Evolutionary conservation across 2,329 filamentous ascomycete genomes (phyloP).

Genomic region (Chaetomium olivaceum): DNA sequence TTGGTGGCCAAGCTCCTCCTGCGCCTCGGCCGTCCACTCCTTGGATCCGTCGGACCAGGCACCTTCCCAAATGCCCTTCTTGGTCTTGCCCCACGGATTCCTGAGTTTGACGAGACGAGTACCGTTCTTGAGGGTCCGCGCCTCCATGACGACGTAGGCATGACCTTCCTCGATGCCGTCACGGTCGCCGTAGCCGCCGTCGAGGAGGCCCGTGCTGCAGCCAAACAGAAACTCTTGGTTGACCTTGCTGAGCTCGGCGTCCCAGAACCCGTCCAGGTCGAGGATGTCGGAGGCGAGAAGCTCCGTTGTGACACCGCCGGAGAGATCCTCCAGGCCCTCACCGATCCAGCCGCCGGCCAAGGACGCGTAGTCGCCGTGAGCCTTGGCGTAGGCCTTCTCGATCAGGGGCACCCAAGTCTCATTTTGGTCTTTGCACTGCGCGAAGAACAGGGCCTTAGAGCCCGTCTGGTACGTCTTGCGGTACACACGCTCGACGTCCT

Average conservation of each 20-base stretch:
- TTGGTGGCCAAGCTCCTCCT: slow-evolving; percentile 68
- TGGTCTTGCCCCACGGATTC: slow-evolving; percentile 79
- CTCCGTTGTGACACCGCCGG: slow-evolving; percentile 66
- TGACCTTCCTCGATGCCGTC: slow-evolving; percentile 61
- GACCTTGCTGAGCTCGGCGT: slow-evolving; percentile 72
- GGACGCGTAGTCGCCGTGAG: slow-evolving; percentile 74
- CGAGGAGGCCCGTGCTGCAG: slow-evolving; percentile 54
- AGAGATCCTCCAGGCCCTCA: slow-evolving; percentile 61
- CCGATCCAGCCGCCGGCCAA: slow-evolving; percentile 71
- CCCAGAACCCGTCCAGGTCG: slow-evolving; percentile 77
- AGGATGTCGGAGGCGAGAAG: slow-evolving; percentile 68
- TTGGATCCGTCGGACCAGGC: slow-evolving; percentile 79
- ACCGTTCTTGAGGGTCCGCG: slow-evolving; percentile 56
- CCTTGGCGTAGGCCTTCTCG: slow-evolving; percentile 80
- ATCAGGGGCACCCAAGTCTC: slow-evolving; percentile 79
- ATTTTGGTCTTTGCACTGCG: slow-evolving; percentile 70
- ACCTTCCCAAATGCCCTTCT: slow-evolving; percentile 77
- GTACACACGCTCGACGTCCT: slow-evolving; percentile 64
- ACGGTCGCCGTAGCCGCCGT: slow-evolving; percentile 48
- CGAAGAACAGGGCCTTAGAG: slow-evolving; percentile 73
- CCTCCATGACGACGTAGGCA: slow-evolving; percentile 62
- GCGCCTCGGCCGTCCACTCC: slow-evolving; percentile 81
- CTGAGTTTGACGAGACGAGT: slow-evolving; percentile 63
- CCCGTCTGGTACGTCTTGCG: slow-evolving; percentile 71
- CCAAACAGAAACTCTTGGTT: slow-evolving; percentile 76